These are phyloP conservation scores for Suillus variegatus DNA, from an alignment of 768 basidiomycete species.

Conservation along the genomic window DNA sequence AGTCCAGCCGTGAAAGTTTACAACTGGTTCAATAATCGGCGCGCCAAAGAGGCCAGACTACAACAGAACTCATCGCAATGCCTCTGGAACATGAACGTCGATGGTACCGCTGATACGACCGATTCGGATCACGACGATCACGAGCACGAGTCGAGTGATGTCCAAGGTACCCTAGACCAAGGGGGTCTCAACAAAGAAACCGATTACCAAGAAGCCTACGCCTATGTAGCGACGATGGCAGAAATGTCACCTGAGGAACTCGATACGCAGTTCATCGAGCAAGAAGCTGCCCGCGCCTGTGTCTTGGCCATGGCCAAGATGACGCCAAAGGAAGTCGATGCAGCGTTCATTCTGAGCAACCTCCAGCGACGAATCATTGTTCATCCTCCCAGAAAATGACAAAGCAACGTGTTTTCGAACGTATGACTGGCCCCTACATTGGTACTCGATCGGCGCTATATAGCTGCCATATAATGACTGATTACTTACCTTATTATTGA, in stretches of 20 bases:
- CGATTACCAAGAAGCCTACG: background rate
- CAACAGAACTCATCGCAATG: background rate
- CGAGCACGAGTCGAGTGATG: background rate
- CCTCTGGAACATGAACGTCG: background rate
- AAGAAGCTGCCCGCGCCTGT: background rate
- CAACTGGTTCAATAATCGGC: slow-evolving; percentile 10
- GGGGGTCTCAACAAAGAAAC: background rate
- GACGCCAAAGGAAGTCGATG: slow-evolving; percentile 4
- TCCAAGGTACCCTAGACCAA: background rate
- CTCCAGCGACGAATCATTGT: background rate
- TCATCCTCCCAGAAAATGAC: background rate
- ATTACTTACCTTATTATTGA: background rate
- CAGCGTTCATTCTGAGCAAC: background rate
- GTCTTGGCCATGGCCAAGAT: background rate
- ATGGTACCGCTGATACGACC: background rate
- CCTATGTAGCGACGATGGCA: background rate
- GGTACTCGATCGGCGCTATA: background rate
- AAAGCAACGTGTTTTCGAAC: background rate
- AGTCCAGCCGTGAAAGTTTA: background rate
- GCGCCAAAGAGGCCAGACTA: background rate
- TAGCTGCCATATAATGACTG: background rate
- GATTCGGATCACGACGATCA: background rate
- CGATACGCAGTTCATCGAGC: background rate
- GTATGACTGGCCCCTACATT: background rate
- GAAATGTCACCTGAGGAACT: background rate